Conservation (phyloP, 768 basidiomycete species). For the Mycena crocata region DNA sequence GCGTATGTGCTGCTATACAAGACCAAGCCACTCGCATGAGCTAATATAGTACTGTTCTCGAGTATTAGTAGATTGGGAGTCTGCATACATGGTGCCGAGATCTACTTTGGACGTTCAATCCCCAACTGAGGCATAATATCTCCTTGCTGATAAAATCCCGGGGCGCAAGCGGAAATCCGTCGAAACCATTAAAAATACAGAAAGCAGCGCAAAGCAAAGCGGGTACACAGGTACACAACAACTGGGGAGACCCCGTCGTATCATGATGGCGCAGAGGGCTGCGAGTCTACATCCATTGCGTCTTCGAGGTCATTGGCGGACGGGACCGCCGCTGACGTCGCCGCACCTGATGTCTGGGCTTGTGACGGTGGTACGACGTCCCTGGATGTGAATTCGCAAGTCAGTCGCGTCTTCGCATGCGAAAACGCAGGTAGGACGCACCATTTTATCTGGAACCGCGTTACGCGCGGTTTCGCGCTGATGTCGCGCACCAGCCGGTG, state of each 20-base stretch:
- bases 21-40: constrained; percentile 57
- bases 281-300: constrained; percentile 24
- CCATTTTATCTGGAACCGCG: constrained; percentile 92
- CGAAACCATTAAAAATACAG: constrained; percentile 26
- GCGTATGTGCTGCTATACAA: constrained; percentile 92
- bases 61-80: not conserved
- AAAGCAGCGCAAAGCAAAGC: constrained; percentile 1
- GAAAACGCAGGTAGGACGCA: constrained; percentile 45
- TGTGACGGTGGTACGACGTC: constrained; percentile 69
- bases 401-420: constrained; percentile 3
- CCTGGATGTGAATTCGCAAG: constrained; percentile 51
- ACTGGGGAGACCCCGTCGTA: too few species aligned
- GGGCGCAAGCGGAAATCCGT: not conserved
- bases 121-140: too few species aligned
- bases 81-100: too few species aligned
- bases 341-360: constrained; percentile 65
- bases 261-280: not conserved
- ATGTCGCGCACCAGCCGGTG: constrained; percentile 88
- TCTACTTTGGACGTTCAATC: too few species aligned
- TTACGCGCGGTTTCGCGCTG: constrained; percentile 92
- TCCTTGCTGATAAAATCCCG: not conserved
- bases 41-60: not conserved
- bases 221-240: constrained; percentile 5
- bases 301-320: constrained; percentile 76
- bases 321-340: constrained; percentile 78